These are phyloP conservation scores for Oryza officinalis DNA, from an alignment of 176 grass and related monocot genomes.

Conservation along the genomic window DNA sequence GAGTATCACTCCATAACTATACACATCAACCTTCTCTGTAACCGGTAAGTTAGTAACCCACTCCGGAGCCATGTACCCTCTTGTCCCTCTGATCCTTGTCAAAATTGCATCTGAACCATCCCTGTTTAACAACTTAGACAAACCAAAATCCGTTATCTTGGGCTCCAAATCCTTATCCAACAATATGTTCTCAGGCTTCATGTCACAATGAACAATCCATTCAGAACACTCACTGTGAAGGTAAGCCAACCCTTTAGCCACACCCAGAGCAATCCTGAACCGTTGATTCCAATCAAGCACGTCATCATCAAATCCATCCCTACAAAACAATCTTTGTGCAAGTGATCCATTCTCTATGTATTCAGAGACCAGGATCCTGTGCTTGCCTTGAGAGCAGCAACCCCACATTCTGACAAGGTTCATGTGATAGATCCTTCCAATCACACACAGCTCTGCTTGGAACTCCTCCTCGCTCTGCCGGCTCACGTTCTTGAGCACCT, in stretches of 20 bases:
- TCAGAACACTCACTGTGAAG: slow-evolving; percentile 43
- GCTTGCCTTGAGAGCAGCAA: slow-evolving; percentile 47
- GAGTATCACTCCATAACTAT: background rate
- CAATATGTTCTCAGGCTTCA: background rate
- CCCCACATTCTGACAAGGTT: slow-evolving; percentile 59
- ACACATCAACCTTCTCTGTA: slow-evolving; percentile 12
- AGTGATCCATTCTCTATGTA: slow-evolving; percentile 45
- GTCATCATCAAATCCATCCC: background rate
- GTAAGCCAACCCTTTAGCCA: slow-evolving; percentile 51
- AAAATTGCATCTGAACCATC: background rate
- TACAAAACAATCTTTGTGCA: slow-evolving; percentile 29
- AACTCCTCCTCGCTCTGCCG: slow-evolving; percentile 57
- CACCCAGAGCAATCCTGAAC: slow-evolving; percentile 45
- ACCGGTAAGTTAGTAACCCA: slow-evolving; percentile 8
- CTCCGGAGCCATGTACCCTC: background rate
- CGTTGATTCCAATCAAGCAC: slow-evolving; percentile 44
- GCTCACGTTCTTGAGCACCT: slow-evolving; percentile 42
- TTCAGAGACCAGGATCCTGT: slow-evolving; percentile 52
- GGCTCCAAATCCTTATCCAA: background rate
- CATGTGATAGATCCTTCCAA: slow-evolving; percentile 62
- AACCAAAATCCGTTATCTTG: background rate
- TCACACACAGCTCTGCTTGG: slow-evolving; percentile 50
- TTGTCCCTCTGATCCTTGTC: background rate
- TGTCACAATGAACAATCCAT: background rate
- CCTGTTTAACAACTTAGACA: background rate